Evolutionary conservation across 108 stramenopile genomes (phyloP), one percentile per base, ranked within the genome.

Genomic region (Schizochytrium sp.): DNA sequence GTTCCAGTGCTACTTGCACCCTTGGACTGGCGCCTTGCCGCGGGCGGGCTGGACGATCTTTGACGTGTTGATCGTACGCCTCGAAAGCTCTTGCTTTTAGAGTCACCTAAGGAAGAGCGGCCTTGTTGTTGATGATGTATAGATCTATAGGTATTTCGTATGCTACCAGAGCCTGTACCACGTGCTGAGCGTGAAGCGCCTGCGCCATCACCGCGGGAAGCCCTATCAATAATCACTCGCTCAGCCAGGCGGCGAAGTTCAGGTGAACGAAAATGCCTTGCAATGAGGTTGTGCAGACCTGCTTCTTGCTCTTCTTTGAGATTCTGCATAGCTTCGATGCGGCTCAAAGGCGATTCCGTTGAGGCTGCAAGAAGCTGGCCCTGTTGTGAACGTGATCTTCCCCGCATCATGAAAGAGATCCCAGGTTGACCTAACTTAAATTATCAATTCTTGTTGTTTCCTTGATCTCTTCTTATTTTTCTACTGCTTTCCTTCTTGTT

Each of bases 221-320:
- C 76, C 10, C 55, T 55, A 40, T 83, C 76, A 40, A 83, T 83
- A 53, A 83, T 83, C 2, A 83, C 76, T 10, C 76, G 76, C 47
- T 83, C 76, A 2, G 76, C 76, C 15, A 83, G 76, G 15, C 53
- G 47, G 17, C 76, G 76, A 47, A 83, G 53, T 40, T 83, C 76
- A 7, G 76, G 50, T 40, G 76, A 83, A 10, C 53, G 76, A 83
- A 83, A 83, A 53, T 83, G 76, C 28, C 76, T 47, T 17, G 53
- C 50, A 50, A 83, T 83, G 5, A 83, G 76, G 28, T 83, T 17
- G 28, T 83, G 76, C 10, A 83, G 76, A 7, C 76, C 76, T 10
- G 76, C 76, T 10, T 69, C 64, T 8, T 44, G 64, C 10, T 69
- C 28, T 8, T 69, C 64, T 44, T 69, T 69, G 12, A 69, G 59